Evolutionary conservation across 345 rosid species (phyloP), one percentile per base, ranked within the genome.

Genomic region (Aquilaria yunnanensis): DNA sequence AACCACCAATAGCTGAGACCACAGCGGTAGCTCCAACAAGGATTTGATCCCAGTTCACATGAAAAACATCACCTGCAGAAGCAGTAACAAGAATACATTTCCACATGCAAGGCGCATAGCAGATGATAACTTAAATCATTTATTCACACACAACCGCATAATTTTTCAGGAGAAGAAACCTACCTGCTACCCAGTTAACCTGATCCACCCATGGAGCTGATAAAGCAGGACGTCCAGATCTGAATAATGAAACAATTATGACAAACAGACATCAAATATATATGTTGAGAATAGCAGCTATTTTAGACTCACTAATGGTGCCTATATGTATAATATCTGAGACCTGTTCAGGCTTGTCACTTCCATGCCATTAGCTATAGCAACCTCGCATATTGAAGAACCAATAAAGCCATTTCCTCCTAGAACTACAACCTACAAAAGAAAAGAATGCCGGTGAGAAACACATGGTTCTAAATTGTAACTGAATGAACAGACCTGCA

Each of bases 381-480:
- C 92, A 67, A 90, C 92, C 82, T 88, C 89, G 72, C 97, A 93
- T 43, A 93, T 80, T 62, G 98, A 89, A 64, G 98, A 89, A 56
- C 97, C 98, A 74, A 90, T 97, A 65, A 86, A 93, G 59, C 98
- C 94, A 54, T 60, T 90, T 71, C 97, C 96, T 70, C 97, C 97
- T 34, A 90, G 63, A 60, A 93, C 98, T 10, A 93, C 96, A 78
- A 93, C 78, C 98, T 87, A 88, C 64, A 23, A 47, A 54, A 63
- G 63, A 59, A 70, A 61, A 63, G 57, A 49, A 70, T 55, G 50
- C 47, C 12, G 66, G 56, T 77, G n/a, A 50, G 62, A 65, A 61
- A 60, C 60, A 32, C 16, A 37, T 37, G 3, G 11, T 61, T 31
- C 62, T 49, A 57, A 64, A 5, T 37, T 37, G 43, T 37, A 37